phyloP scores from a whole-genome alignment of 306 rosid species.

The Trifolium pratense region DNA sequence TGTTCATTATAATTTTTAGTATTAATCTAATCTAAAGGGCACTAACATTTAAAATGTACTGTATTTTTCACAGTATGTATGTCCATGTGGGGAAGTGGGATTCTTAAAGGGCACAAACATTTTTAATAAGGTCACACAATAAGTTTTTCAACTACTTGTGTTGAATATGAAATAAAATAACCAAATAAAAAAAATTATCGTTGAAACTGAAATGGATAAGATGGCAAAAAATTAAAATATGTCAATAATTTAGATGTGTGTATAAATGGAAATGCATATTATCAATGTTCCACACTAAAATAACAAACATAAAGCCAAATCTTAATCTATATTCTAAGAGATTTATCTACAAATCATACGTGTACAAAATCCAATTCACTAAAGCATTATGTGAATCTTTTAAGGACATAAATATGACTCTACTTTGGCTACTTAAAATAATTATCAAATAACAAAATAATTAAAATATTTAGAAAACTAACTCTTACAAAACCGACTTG shows the following conservation, averaged over 20 bases:
- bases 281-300: too few species aligned
- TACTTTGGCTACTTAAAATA: conserved; percentile 2
- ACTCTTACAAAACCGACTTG: too few species aligned
- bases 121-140: conserved; percentile 17
- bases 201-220: background rate
- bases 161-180: conserved; percentile 13
- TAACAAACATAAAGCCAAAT: background rate
- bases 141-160: conserved; percentile 1
- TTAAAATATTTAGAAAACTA: too few species aligned
- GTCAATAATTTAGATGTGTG: too few species aligned
- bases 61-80: background rate
- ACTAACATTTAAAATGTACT: too few species aligned
- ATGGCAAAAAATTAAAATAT: too few species aligned
- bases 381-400: conserved; percentile 2
- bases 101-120: background rate
- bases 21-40: too few species aligned
- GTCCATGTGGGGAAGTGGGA: conserved; percentile 45
- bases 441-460: too few species aligned
- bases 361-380: conserved; percentile 15
- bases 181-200: background rate
- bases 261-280: background rate
- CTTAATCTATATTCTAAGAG: background rate
- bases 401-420: background rate
- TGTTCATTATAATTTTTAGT: too few species aligned
- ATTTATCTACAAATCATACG: too few species aligned